Percentiles rank a stretch among this genome's conserved stretches.
These are phyloP conservation scores for Fusarium solani-melongenae DNA, from an alignment of 2,329 filamentous ascomycete genomes.

Conservation along the genomic window DNA sequence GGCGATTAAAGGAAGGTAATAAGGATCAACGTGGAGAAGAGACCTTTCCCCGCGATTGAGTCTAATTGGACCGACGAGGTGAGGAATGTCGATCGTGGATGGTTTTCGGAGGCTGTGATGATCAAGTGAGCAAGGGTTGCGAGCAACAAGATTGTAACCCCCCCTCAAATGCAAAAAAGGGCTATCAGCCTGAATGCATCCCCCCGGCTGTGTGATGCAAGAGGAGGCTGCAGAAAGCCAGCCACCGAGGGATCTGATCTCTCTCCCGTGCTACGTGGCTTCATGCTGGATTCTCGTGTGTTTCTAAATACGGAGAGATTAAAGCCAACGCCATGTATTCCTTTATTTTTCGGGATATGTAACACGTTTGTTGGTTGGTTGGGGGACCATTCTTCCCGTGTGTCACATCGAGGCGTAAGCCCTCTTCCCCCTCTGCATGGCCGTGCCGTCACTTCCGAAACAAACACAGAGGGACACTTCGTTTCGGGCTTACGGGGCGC, in stretches of 20 bases:
- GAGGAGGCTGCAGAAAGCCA: neutral
- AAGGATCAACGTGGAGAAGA: conserved; percentile 21
- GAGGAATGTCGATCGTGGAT: conserved; percentile 22
- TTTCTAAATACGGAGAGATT: neutral
- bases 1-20: conserved; percentile 32
- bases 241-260: neutral
- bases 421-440: neutral
- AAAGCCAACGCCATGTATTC: neutral
- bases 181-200: neutral
- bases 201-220: neutral
- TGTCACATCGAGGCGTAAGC: conserved; percentile 18
- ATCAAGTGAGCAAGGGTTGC: conserved; percentile 7
- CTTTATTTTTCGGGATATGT: neutral
- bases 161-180: neutral
- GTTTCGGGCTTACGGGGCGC: conserved; percentile 3
- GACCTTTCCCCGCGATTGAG: conserved; percentile 11
- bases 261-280: neutral
- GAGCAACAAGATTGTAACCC: neutral
- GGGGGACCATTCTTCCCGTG: neutral
- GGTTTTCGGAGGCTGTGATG: conserved; percentile 17
- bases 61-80: conserved; percentile 23
- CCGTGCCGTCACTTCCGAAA: conserved; percentile 14
- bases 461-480: neutral
- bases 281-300: neutral
- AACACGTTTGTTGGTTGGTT: neutral